Evolutionary conservation across 306 rosid species (phyloP).

Genomic region (Dalbergia oliveri): DNA sequence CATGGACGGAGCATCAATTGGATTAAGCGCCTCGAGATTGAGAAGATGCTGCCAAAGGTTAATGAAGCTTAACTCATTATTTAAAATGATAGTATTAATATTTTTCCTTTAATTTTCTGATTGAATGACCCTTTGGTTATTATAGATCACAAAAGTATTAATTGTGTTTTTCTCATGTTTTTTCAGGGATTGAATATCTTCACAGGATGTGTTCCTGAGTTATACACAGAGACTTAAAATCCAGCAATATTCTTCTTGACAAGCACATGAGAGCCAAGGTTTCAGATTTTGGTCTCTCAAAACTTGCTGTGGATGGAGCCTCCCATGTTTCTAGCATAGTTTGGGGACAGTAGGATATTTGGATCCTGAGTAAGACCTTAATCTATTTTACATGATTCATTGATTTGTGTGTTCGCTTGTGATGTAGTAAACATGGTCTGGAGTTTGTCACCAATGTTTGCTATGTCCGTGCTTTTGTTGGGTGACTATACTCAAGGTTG

Average conservation of each 20-base stretch:
- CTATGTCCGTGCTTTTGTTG: neutral
- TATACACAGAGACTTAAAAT: slow-evolving; percentile 94
- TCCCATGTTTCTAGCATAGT: slow-evolving; percentile 97
- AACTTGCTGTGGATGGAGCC: slow-evolving; percentile 90
- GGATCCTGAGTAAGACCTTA: slow-evolving; percentile 92
- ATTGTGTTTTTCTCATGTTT: slow-evolving; percentile 43
- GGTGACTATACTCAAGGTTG: neutral
- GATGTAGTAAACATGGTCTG: slow-evolving; percentile 12
- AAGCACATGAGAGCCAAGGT: slow-evolving; percentile 91
- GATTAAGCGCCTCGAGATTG: too few species aligned
- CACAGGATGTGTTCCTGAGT: slow-evolving; percentile 91
- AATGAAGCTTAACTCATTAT: neutral
- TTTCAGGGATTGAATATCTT: slow-evolving; percentile 95
- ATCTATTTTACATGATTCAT: slow-evolving; percentile 11
- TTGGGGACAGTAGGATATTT: slow-evolving; percentile 94
- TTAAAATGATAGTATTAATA: slow-evolving; percentile 16
- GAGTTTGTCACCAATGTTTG: neutral
- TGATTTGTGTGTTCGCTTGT: slow-evolving; percentile 8
- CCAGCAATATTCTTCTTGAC: slow-evolving; percentile 96
- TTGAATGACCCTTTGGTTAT: neutral
- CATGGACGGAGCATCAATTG: too few species aligned
- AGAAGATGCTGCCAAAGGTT: too few species aligned
- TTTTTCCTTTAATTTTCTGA: neutral
- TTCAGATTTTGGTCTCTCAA: slow-evolving; percentile 96
- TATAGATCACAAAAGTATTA: slow-evolving; percentile 1